A percentile compares a stretch with the other conserved stretches of the same genome.
Conservation (phyloP, 2,329 filamentous ascomycete genomes). For the Claviceps digitariae region DNA sequence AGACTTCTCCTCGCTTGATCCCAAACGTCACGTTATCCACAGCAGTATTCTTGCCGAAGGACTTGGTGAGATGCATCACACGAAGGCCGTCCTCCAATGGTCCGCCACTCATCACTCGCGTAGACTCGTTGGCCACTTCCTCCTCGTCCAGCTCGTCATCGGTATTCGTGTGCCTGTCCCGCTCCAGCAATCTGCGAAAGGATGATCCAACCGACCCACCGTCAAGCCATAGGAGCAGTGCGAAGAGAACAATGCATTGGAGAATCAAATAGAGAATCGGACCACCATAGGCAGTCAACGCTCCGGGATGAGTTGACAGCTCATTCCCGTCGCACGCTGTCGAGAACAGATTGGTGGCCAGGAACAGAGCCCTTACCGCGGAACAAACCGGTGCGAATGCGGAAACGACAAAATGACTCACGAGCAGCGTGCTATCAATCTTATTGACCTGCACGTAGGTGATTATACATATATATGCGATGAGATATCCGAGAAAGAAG, state of each 20-base stretch:
- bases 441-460: constrained; percentile 59
- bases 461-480: constrained; percentile 57
- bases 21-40: constrained; percentile 85
- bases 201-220: constrained; percentile 52
- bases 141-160: constrained; percentile 39
- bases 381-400: constrained; percentile 65
- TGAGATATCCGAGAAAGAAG: constrained; percentile 57
- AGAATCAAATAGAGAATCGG: constrained; percentile 72
- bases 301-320: constrained; percentile 55
- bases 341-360: constrained; percentile 73
- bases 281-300: constrained; percentile 63
- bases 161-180: constrained; percentile 15
- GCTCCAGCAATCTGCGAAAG: constrained; percentile 27
- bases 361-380: constrained; percentile 58
- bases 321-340: constrained; percentile 54
- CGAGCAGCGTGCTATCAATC: constrained; percentile 52
- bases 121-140: constrained; percentile 52
- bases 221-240: constrained; percentile 66
- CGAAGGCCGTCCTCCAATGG: constrained; percentile 50
- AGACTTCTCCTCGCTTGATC: constrained; percentile 67
- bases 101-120: constrained; percentile 36
- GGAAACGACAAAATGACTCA: constrained; percentile 64
- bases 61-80: constrained; percentile 69
- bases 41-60: constrained; percentile 60
- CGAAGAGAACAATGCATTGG: constrained; percentile 59